Evolutionary conservation across 2,329 filamentous ascomycete genomes (phyloP).

Genomic region (Cladosporium sp.): DNA sequence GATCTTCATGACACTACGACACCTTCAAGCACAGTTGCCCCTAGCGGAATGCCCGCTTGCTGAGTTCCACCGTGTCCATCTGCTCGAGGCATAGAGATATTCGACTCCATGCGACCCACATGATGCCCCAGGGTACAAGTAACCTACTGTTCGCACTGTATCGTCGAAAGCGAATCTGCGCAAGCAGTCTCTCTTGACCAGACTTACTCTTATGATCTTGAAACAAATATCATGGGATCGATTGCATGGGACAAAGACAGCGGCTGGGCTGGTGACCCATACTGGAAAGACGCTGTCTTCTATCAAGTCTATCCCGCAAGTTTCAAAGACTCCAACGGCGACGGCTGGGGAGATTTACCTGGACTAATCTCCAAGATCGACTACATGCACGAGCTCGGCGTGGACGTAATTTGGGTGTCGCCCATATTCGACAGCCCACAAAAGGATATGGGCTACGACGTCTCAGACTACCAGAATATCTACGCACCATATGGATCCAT

Average conservation of each 20-base stretch:
- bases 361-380: slow-evolving; percentile 58
- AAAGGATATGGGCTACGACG: slow-evolving; percentile 64
- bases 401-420: slow-evolving; percentile 61
- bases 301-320: slow-evolving; percentile 41
- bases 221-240: not conserved
- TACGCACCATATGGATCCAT: slow-evolving; percentile 61
- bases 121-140: not conserved
- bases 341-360: slow-evolving; percentile 55
- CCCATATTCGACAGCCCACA: slow-evolving; percentile 61
- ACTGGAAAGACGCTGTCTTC: slow-evolving; percentile 44
- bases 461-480: slow-evolving; percentile 61
- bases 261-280: slow-evolving; percentile 29
- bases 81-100: too few relatives aligned
- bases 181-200: not conserved
- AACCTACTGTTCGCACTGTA: not conserved
- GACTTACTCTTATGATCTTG: not conserved
- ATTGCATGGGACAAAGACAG: slow-evolving; percentile 6
- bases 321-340: slow-evolving; percentile 48
- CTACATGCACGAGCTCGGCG: slow-evolving; percentile 55
- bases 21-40: too few relatives aligned
- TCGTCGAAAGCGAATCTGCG: not conserved
- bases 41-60: too few relatives aligned
- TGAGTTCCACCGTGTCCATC: too few relatives aligned
- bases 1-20: too few relatives aligned
- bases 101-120: not conserved